Conservation (phyloP, 805 yeast genomes). For the Myxozyma kluyveri region DNA sequence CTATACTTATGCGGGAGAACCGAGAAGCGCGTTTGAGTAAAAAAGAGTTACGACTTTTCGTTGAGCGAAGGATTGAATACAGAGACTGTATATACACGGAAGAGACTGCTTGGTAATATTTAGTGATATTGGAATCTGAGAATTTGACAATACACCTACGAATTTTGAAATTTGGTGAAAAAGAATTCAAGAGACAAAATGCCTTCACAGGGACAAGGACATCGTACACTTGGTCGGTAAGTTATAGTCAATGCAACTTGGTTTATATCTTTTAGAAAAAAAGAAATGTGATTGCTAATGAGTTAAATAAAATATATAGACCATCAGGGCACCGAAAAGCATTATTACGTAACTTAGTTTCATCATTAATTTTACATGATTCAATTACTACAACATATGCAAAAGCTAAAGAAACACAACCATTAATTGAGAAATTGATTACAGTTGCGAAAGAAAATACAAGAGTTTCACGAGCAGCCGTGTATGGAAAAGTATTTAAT, state of each 20-base stretch:
- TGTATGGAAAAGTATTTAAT: constrained; percentile 48
- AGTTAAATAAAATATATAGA: neutral
- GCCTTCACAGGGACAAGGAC: constrained; percentile 30
- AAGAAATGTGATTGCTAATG: neutral
- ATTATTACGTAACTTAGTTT: constrained; percentile 56
- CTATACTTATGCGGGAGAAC: no score
- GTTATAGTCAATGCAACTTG: neutral
- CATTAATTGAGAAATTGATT: constrained; percentile 61
- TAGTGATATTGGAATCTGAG: no score
- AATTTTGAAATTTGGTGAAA: neutral
- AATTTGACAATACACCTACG: neutral
- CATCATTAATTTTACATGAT: constrained; percentile 68
- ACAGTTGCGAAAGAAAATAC: constrained; percentile 51
- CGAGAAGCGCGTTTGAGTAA: no score
- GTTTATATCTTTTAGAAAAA: neutral
- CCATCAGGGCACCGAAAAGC: constrained; percentile 25
- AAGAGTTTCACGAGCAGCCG: constrained; percentile 30
- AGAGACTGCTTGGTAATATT: no score
- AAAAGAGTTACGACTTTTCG: no score
- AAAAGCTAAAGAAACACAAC: constrained; percentile 68
- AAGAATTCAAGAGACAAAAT: constrained; percentile 4
- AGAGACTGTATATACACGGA: no score
- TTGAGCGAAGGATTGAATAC: no score
- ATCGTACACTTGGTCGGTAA: constrained; percentile 25
- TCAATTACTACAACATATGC: constrained; percentile 70